Evolutionary conservation across 257 asterid genomes (phyloP).

Genomic region (Misopates orontium): DNA sequence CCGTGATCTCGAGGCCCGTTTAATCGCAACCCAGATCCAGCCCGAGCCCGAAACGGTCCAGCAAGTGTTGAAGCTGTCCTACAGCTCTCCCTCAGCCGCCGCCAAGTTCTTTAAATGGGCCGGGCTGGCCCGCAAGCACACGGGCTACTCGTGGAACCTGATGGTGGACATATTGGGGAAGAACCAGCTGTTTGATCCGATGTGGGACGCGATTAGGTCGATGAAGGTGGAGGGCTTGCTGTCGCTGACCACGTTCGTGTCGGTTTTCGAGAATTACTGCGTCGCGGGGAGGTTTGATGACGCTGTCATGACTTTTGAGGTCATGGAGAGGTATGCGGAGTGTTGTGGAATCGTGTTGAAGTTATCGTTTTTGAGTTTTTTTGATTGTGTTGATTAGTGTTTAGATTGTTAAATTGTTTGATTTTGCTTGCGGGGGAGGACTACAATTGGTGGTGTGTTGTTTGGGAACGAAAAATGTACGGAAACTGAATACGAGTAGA

Average conservation of each 20-base stretch:
- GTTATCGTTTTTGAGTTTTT: too few relatives aligned
- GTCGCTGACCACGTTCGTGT: constrained; percentile 59
- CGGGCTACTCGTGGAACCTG: constrained; percentile 59
- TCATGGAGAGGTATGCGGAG: constrained; percentile 55
- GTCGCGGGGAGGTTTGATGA: constrained; percentile 54
- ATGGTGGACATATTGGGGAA: constrained; percentile 78
- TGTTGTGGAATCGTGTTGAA: background rate
- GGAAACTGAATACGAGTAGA: too few relatives aligned
- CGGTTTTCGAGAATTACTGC: constrained; percentile 65
- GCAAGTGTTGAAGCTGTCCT: constrained; percentile 53
- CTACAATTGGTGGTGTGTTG: too few relatives aligned
- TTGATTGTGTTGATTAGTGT: too few relatives aligned
- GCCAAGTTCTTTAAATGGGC: constrained; percentile 74
- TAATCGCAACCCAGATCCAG: constrained; percentile 40
- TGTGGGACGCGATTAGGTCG: constrained; percentile 83
- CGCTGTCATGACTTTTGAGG: constrained; percentile 66
- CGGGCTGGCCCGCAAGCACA: constrained; percentile 44
- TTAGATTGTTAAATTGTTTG: too few relatives aligned
- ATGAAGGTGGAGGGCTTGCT: constrained; percentile 67
- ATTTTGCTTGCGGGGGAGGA: too few relatives aligned
- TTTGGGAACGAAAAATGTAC: too few relatives aligned
- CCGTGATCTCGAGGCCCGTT: constrained; percentile 49
- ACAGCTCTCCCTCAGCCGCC: constrained; percentile 51
- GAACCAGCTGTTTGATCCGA: constrained; percentile 62
- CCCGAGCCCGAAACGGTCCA: constrained; percentile 58